These are phyloP conservation scores for Blastocystis sp. DNA, from an alignment of 352 stramenopile genomes.

Conservation along the genomic window DNA sequence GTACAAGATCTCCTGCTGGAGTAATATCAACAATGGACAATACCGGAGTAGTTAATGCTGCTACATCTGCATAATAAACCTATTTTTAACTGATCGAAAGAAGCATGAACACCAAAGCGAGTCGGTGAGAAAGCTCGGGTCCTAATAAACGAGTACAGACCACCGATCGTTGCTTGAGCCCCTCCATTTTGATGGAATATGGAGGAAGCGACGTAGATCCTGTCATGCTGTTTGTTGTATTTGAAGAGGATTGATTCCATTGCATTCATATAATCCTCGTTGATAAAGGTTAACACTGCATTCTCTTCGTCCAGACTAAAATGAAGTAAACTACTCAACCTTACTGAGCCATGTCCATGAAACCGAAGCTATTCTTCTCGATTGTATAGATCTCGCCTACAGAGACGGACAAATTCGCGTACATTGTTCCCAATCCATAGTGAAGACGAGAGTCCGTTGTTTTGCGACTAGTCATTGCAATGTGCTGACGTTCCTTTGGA, in stretches of 20 bases:
- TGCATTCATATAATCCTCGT: not conserved
- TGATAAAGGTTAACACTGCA: constrained; percentile 14
- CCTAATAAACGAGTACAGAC: constrained; percentile 48
- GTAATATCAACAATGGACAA: constrained; percentile 32
- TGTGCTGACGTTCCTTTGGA: not conserved
- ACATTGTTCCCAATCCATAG: constrained; percentile 24
- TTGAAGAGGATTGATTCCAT: constrained; percentile 57
- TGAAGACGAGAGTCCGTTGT: not conserved
- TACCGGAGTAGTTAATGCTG: not conserved
- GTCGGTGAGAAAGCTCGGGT: constrained; percentile 19
- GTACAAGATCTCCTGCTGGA: not conserved
- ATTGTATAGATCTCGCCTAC: constrained; percentile 13
- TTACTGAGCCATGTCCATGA: constrained; percentile 54
- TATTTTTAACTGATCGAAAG: not conserved
- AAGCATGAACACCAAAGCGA: not conserved
- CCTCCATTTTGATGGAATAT: not conserved
- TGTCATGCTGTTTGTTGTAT: not conserved
- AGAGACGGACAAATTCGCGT: not conserved
- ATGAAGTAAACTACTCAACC: not conserved
- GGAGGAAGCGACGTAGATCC: not conserved
- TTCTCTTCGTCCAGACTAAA: constrained; percentile 5
- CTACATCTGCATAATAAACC: constrained; percentile 17
- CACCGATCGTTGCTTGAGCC: not conserved
- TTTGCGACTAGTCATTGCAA: not conserved
- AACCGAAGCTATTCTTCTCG: constrained; percentile 18